Percentiles rank a stretch among this genome's conserved stretches.
Evolutionary conservation across 2,329 filamentous ascomycete genomes (phyloP).

Genomic region (Verticillium nonalfalfae): DNA sequence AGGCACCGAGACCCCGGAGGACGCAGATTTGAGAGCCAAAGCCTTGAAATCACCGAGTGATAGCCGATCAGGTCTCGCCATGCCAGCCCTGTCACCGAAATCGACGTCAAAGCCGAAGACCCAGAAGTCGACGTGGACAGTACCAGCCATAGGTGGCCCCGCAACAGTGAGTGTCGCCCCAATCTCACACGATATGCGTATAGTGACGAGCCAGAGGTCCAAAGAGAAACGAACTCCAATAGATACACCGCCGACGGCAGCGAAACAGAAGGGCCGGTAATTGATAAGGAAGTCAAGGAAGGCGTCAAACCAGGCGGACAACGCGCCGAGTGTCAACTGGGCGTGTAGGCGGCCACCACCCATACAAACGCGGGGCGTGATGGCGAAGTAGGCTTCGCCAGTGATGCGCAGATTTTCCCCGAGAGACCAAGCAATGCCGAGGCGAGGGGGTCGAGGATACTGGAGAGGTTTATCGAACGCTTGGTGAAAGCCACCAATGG

Average conservation of each 20-base stretch:
- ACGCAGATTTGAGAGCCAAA: too few species aligned
- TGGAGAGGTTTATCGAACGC: slow-evolving; percentile 16
- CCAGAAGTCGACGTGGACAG: slow-evolving; percentile 18
- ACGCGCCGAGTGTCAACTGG: slow-evolving; percentile 15
- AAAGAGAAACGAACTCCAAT: slow-evolving; percentile 14
- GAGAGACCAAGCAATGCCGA: slow-evolving; percentile 21
- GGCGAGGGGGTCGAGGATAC: slow-evolving; percentile 23
- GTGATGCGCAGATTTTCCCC: slow-evolving; percentile 16
- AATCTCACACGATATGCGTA: slow-evolving; percentile 12
- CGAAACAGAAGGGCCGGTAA: slow-evolving; percentile 23
- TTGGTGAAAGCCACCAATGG: slow-evolving; percentile 29
- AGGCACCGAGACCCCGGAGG: too few species aligned
- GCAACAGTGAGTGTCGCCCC: slow-evolving; percentile 4
- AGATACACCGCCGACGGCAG: slow-evolving; percentile 13
- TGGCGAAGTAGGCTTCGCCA: slow-evolving; percentile 29
- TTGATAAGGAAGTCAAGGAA: slow-evolving; percentile 20
- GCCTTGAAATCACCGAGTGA: too few species aligned
- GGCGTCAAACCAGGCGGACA: slow-evolving; percentile 32
- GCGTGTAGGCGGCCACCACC: slow-evolving; percentile 19
- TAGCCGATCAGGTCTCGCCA: too few species aligned
- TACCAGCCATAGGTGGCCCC: slow-evolving; percentile 13
- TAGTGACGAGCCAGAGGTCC: slow-evolving; percentile 10
- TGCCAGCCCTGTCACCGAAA: not conserved
- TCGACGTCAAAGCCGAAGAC: slow-evolving; percentile 17
- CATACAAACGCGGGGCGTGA: slow-evolving; percentile 29